Evolutionary conservation across 768 basidiomycete genomes (phyloP).

Genomic region (Psilocybe tampanensis): DNA sequence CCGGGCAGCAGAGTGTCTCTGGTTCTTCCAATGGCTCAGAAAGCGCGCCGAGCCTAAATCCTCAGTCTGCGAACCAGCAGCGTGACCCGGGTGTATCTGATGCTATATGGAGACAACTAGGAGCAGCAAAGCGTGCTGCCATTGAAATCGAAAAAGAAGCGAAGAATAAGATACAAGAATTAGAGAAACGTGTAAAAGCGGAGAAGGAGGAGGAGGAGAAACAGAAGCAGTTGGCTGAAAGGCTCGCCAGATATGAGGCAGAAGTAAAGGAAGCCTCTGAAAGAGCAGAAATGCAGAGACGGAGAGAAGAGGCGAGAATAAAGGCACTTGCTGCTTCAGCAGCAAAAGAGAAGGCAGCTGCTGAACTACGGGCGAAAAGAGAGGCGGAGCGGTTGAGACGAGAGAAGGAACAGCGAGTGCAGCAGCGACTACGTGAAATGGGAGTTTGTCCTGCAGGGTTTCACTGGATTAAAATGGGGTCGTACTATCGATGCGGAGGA

Average conservation of each 20-base stretch:
- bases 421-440: slow-evolving; percentile 42
- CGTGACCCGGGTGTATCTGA: slow-evolving; percentile 12
- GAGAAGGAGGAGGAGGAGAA: slow-evolving; percentile 8
- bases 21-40: background rate
- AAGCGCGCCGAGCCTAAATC: background rate
- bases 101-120: slow-evolving; percentile 5
- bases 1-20: background rate
- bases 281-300: slow-evolving; percentile 5
- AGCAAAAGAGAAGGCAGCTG: slow-evolving; percentile 18
- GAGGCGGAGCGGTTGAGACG: slow-evolving; percentile 24
- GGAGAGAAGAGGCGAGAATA: slow-evolving; percentile 3
- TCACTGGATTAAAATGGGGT: slow-evolving; percentile 48
- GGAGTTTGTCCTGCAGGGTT: slow-evolving; percentile 45
- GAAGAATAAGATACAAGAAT: background rate
- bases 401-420: slow-evolving; percentile 43
- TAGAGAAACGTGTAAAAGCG: background rate
- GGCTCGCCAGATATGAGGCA: background rate
- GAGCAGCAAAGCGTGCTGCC: background rate
- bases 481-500: slow-evolving; percentile 29
- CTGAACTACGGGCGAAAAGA: slow-evolving; percentile 12
- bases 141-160: slow-evolving; percentile 3
- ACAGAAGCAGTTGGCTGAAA: background rate
- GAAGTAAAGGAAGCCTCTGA: slow-evolving; percentile 4
- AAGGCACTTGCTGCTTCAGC: slow-evolving; percentile 14
- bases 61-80: background rate